Evolutionary conservation across 306 rosid species (phyloP).

Genomic region (Delonix regia): DNA sequence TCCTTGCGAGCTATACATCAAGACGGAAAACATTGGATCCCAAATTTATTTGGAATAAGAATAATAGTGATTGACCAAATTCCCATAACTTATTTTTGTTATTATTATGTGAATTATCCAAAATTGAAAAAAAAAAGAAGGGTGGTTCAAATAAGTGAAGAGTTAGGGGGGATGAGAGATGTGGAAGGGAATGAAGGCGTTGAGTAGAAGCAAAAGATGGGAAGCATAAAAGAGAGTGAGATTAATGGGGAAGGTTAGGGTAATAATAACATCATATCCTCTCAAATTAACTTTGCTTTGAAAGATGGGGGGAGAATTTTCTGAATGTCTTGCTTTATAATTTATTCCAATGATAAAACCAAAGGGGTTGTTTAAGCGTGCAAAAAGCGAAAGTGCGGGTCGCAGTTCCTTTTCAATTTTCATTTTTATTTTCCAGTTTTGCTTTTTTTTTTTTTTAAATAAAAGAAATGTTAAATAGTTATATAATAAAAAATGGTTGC

Average conservation of each 20-base stretch:
- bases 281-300: not conserved
- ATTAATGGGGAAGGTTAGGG: not conserved
- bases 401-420: slow-evolving; percentile 35
- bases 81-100: too few relatives aligned
- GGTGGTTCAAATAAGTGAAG: not conserved
- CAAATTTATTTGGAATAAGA: not conserved
- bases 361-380: slow-evolving; percentile 31
- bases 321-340: slow-evolving; percentile 22
- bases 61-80: not conserved
- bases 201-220: not conserved
- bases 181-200: not conserved
- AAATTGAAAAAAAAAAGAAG: too few relatives aligned
- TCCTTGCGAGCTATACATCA: too few relatives aligned
- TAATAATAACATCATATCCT: not conserved
- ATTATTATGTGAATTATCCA: too few relatives aligned
- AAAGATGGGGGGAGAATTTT: slow-evolving; percentile 18
- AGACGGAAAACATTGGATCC: not conserved
- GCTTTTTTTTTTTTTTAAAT: not conserved
- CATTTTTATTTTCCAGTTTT: not conserved
- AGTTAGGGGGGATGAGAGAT: not conserved
- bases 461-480: not conserved
- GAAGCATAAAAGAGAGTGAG: not conserved
- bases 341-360: slow-evolving; percentile 33
- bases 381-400: slow-evolving; percentile 39
- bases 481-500: slow-evolving; percentile 8